phyloP scores from a whole-genome alignment of 371 early-diverging fungal species.

The Fennellomyces sp. region DNA sequence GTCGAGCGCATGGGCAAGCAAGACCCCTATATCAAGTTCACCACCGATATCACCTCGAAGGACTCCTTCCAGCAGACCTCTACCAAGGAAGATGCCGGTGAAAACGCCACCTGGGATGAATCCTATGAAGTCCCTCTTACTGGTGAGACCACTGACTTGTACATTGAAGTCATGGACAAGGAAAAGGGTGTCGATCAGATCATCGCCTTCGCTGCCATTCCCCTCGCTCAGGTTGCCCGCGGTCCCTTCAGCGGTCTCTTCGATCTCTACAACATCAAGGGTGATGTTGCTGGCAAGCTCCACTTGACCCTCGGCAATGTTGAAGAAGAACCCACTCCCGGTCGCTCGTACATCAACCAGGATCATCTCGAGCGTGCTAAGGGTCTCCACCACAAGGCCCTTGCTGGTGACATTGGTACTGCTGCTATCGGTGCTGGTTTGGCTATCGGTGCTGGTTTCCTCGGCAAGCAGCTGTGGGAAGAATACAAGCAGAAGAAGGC shows the following conservation, averaged over 20 bases:
- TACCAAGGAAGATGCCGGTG: conserved; percentile 57
- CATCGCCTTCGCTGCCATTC: conserved; percentile 63
- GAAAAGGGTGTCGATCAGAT: conserved; percentile 49
- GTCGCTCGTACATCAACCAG: conserved; percentile 47
- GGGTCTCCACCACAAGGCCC: conserved; percentile 43
- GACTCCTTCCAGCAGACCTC: conserved; percentile 56
- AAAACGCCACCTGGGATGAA: conserved; percentile 57
- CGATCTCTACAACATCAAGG: conserved; percentile 47
- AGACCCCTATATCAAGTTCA: conserved; percentile 59
- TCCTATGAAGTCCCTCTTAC: conserved; percentile 44
- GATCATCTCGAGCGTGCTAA: conserved; percentile 49
- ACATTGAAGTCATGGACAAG: conserved; percentile 58
- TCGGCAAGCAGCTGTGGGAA: conserved; percentile 51
- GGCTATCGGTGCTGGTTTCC: conserved; percentile 52
- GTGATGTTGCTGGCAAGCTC: conserved; percentile 48
- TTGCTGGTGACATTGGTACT: conserved; percentile 47
- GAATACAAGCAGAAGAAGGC: conserved; percentile 37
- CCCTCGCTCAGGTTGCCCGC: conserved; percentile 57
- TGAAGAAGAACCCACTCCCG: conserved; percentile 29
- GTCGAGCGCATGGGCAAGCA: conserved; percentile 54
- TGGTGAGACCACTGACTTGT: conserved; percentile 51
- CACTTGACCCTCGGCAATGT: conserved; percentile 39
- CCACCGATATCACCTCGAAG: conserved; percentile 40
- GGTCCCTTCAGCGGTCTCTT: conserved; percentile 53
- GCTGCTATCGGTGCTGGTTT: conserved; percentile 48